Percentiles rank a stretch among this genome's conserved stretches.
These are phyloP conservation scores for Cladobotryum mycophilum DNA, from an alignment of 2,329 filamentous ascomycete species.

Conservation along the genomic window DNA sequence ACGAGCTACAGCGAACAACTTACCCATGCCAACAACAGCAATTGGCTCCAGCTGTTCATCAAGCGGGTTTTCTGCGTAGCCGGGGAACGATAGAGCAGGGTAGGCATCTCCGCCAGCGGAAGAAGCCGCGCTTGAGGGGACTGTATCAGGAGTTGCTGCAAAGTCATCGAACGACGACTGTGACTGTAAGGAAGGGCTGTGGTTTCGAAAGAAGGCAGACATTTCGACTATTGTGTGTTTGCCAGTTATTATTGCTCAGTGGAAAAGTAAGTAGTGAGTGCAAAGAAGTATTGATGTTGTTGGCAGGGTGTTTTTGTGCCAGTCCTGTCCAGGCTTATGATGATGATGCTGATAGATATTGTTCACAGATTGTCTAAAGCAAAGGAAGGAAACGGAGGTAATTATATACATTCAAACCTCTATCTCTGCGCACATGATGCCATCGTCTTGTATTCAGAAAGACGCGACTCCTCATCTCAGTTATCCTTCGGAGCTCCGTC, in stretches of 20 bases:
- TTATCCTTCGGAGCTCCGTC: too few species aligned
- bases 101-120: conserved; percentile 6
- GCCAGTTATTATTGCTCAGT: too few species aligned
- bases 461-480: too few species aligned
- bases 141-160: background rate
- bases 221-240: background rate
- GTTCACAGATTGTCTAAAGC: background rate
- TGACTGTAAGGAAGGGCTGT: background rate
- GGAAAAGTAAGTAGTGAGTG: too few species aligned
- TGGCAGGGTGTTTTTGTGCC: conserved; percentile 4
- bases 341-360: conserved; percentile 1
- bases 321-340: background rate
- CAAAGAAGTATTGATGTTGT: background rate
- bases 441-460: too few species aligned
- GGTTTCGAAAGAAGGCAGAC: background rate
- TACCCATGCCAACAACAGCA: conserved; percentile 15
- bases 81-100: conserved; percentile 10
- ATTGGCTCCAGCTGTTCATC: conserved; percentile 14
- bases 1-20: background rate
- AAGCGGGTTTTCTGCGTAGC: conserved; percentile 13
- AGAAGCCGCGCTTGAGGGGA: background rate
- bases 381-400: background rate
- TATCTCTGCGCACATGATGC: too few species aligned
- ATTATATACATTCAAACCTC: conserved; percentile 1
- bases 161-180: conserved; percentile 4